phyloP scores from a whole-genome alignment of 176 grass and related monocot species.

The Rhipidocladum racemiflorum region DNA sequence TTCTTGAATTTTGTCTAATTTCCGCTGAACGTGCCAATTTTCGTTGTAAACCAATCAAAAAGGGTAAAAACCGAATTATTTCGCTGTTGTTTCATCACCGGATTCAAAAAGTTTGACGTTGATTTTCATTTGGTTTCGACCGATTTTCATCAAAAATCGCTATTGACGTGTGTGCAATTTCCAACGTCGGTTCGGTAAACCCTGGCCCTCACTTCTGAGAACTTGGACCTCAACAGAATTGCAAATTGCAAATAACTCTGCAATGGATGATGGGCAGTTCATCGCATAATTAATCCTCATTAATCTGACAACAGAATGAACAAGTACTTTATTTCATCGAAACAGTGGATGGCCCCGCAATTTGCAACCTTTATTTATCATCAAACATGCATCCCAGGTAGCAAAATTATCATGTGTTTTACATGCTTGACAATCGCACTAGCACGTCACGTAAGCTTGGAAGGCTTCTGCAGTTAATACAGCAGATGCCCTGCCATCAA shows the following conservation, averaged over 20 bases:
- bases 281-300: background rate
- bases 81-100: too few species aligned
- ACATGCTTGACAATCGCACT: constrained; percentile 15
- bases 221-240: background rate
- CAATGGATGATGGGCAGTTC: background rate
- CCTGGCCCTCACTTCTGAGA: background rate
- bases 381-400: constrained; percentile 24
- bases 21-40: too few species aligned
- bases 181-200: too few species aligned
- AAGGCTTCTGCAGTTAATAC: constrained; percentile 14
- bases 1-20: too few species aligned
- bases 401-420: constrained; percentile 20
- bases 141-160: too few species aligned
- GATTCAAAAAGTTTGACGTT: too few species aligned
- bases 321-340: background rate
- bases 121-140: too few species aligned
- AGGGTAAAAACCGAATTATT: too few species aligned
- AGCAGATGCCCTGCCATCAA: constrained; percentile 12
- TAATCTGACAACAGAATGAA: background rate
- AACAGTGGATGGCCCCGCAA: constrained; percentile 6
- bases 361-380: constrained; percentile 33
- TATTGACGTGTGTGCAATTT: too few species aligned
- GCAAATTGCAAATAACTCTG: background rate
- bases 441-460: background rate
- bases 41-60: too few species aligned